Base-by-base conservation (phyloP, 768 basidiomycete species). In the Dacryopinax spathularia region DNA sequence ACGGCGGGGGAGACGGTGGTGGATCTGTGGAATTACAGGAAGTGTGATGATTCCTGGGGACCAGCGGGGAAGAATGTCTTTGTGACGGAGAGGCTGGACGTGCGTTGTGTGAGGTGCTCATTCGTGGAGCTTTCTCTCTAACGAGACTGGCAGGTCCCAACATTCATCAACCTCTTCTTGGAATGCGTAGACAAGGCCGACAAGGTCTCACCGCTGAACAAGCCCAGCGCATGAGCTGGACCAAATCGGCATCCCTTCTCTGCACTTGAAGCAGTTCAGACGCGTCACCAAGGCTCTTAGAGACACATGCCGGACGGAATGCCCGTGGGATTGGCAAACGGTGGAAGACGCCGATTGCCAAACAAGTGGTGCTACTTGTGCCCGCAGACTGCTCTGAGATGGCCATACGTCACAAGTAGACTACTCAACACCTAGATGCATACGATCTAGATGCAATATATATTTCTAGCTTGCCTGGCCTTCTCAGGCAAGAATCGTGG, bases 1-100 rank as follows among this genome's bases (percentile, higher is more conserved):
- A 82, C 86, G 1, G 74, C 77, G 13, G 91, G 91, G 5, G 86
- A 91, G 70, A 92, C 91, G 0, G 80, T 89, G 1, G 87, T 91
- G 1, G 89, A 94, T 68, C 68, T 89, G 1, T 90, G 83, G 81
- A 77, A 81, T 64, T 88, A 86, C 73, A 74, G 72, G 16, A 60
- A 72, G 7, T 82, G 79, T 66, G 83, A 68, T 66, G 74, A 84
- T 67, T 78, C 79, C 0, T 94, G 91, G 91, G 89, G 89, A 0
- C 69, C 77, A 1, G 73, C 73, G 16, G 87, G 88, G 5, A 88
- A 84, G 73, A 94, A 93, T 67, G 91, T 89, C 63, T 66, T 83
- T 1, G 85, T 93, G 13, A 80, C 84, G 9, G 79, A 86, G 67
- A 74, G 78, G 9, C 73, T 92, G 25, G 76, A 92, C 72, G 91